These are phyloP conservation scores for Nidularia sp. DNA, from an alignment of 768 basidiomycete genomes.

Conservation along the genomic window DNA sequence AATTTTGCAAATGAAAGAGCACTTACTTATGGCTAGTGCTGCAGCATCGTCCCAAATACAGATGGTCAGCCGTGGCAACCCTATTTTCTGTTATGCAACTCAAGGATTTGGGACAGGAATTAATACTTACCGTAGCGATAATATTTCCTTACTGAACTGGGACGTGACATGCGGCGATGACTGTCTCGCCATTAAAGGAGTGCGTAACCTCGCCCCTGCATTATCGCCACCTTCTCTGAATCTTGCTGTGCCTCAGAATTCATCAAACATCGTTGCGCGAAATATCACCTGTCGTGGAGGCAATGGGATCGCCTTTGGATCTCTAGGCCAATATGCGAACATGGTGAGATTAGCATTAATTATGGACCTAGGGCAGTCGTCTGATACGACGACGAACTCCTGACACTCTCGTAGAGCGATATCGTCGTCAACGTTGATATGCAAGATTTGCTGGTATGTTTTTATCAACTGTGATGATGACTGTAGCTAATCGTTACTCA, in stretches of 20 bases:
- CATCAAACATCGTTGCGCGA: slow-evolving; percentile 42
- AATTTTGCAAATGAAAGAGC: background rate
- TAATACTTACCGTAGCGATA: slow-evolving; percentile 49
- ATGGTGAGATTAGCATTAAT: slow-evolving; percentile 25
- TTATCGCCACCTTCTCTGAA: background rate
- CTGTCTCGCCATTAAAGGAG: slow-evolving; percentile 62
- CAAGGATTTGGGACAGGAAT: slow-evolving; percentile 30
- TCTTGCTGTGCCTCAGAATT: slow-evolving; percentile 34
- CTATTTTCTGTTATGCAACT: background rate
- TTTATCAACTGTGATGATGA: background rate
- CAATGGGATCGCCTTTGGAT: slow-evolving; percentile 59
- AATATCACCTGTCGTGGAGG: slow-evolving; percentile 55
- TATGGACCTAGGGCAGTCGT: background rate
- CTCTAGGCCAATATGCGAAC: slow-evolving; percentile 52
- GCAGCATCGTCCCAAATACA: slow-evolving; percentile 54
- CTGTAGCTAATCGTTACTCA: background rate
- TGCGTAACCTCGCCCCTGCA: slow-evolving; percentile 19
- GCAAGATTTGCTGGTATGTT: slow-evolving; percentile 38
- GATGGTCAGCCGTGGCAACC: slow-evolving; percentile 36
- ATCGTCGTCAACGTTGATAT: slow-evolving; percentile 48
- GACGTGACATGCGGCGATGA: slow-evolving; percentile 64
- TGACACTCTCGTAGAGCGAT: slow-evolving; percentile 51
- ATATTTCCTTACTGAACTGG: slow-evolving; percentile 47
- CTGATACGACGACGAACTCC: background rate
- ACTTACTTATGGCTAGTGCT: background rate